Evolutionary conservation across 2,329 filamentous ascomycete species (phyloP), one percentile per base, ranked within the genome.

Genomic region (Fusarium udum): DNA sequence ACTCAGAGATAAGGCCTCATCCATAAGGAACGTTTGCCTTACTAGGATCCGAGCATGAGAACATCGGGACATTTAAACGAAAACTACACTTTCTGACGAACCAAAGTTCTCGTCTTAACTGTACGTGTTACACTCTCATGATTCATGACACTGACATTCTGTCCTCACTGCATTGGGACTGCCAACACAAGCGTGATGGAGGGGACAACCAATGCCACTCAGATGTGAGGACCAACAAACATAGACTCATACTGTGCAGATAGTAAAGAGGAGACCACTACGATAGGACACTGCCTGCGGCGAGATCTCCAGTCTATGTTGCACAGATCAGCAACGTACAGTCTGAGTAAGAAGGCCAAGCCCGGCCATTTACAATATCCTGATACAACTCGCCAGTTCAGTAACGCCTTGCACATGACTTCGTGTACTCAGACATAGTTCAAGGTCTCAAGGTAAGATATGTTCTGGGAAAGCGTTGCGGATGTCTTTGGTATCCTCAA

Each of bases 111-210:
- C 39, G 57, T 53, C 37, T 24, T 20, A 22, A 24, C 32, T 48
- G 46, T 60, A 71, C 57, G 53, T 63, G 57, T 34, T 56, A 39
- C 28, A 40, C n/a, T 37, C 14, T 52, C 32, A 28, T 53, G 46
- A 63, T 22, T 59, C 55, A 32, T 46, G 40, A 32, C 14, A 26
- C 31, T 28, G 34, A 28, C 32, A 40, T 56, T 52, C 28, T 51
- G 14, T 24, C 52, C 40, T 61, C 64, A 65, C 32, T 72, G 42
- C 64, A 60, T 73, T 49, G 40, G 53, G 69, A 55, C 60, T 36
- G 43, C 49, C 18, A 26, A n/a, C 34, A 40, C 20, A 40, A 40
- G 51, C 51, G 51, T 39, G 36, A 55, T 59, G 55, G 64, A 57
- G 39, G 64, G 64, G 39, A 39, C 24, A 31, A 42, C n/a, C 31